Conservation (phyloP, 208 protist genomes). For the Wallacemonas collosoma region DNA sequence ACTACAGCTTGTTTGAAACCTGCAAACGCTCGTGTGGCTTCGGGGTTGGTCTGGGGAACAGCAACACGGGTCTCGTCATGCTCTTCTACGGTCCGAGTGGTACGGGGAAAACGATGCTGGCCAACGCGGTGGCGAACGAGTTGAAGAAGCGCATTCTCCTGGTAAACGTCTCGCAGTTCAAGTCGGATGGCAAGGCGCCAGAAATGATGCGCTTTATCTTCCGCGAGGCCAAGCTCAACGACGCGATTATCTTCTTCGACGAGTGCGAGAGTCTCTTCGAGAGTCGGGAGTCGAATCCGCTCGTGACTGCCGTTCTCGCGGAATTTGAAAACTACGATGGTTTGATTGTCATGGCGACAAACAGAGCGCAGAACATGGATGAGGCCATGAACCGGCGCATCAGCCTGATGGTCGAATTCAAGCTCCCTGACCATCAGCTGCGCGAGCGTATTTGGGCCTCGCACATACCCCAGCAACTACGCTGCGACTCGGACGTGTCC, state of each 20-base stretch:
- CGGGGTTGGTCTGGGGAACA: conserved; percentile 65
- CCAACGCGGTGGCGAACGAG: conserved; percentile 91
- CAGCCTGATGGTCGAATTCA: conserved; percentile 92
- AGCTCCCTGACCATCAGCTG: conserved; percentile 85
- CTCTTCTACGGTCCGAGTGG: conserved; percentile 93
- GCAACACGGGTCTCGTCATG: conserved; percentile 77
- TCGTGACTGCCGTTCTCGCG: conserved; percentile 84
- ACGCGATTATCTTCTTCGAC: conserved; percentile 94
- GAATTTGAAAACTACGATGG: conserved; percentile 93
- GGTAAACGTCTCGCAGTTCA: conserved; percentile 86
- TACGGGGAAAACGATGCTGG: conserved; percentile 94
- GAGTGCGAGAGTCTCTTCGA: conserved; percentile 94
- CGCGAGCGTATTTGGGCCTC: conserved; percentile 83
- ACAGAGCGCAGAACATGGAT: conserved; percentile 87
- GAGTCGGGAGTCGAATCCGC: conserved; percentile 73
- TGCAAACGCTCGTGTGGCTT: conserved; percentile 82
- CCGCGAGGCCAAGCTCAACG: conserved; percentile 90
- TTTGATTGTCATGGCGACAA: conserved; percentile 92
- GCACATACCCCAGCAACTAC: conserved; percentile 70
- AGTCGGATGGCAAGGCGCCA: conserved; percentile 49
- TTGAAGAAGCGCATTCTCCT: conserved; percentile 87
- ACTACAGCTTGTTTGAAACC: conserved; percentile 87
- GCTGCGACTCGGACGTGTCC: conserved; percentile 65
- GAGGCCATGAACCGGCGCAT: conserved; percentile 95
- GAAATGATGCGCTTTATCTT: conserved; percentile 92